A percentile compares a stretch with the other conserved stretches of the same genome.
Evolutionary conservation across 768 basidiomycete genomes (phyloP).

Genomic region (Pleurotus sapidus): DNA sequence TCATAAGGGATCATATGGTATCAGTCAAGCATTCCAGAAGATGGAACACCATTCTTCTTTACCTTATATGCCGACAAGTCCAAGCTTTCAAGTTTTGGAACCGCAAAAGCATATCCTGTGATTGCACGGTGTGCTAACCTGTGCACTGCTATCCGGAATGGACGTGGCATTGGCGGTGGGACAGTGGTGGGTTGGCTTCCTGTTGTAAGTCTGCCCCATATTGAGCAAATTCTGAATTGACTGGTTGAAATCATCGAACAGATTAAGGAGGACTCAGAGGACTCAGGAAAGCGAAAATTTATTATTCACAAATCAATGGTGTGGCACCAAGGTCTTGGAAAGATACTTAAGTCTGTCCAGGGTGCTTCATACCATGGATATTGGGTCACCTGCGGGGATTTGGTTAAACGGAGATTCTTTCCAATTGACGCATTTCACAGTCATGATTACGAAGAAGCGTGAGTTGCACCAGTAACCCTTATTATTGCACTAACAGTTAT

Average conservation of each 20-base stretch:
- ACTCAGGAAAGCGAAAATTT: conserved; percentile 27
- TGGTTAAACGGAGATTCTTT: conserved; percentile 23
- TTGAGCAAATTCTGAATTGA: conserved; percentile 13
- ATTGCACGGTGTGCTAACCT: conserved; percentile 30
- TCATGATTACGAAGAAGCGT: conserved; percentile 46
- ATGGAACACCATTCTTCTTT: conserved; percentile 23
- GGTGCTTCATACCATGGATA: conserved; percentile 16
- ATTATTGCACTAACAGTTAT: not conserved
- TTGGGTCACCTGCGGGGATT: conserved; percentile 22
- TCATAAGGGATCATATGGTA: too few species aligned
- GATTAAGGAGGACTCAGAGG: conserved; percentile 27
- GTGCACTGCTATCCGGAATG: conserved; percentile 27
- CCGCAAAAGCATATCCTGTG: conserved; percentile 33
- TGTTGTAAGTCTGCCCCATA: conserved; percentile 21
- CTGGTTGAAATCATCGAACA: conserved; percentile 6
- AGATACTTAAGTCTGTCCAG: conserved; percentile 24
- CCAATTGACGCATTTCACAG: conserved; percentile 35
- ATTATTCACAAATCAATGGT: conserved; percentile 29
- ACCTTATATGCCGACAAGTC: conserved; percentile 41
- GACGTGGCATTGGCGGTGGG: conserved; percentile 29
- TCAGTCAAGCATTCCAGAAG: conserved; percentile 15
- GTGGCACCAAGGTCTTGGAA: conserved; percentile 32
- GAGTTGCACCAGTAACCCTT: conserved; percentile 11
- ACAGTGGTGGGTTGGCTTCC: conserved; percentile 37
- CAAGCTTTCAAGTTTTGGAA: conserved; percentile 33